These are phyloP conservation scores for Mycena kentingensis DNA, from an alignment of 768 basidiomycete genomes.

Conservation along the genomic window DNA sequence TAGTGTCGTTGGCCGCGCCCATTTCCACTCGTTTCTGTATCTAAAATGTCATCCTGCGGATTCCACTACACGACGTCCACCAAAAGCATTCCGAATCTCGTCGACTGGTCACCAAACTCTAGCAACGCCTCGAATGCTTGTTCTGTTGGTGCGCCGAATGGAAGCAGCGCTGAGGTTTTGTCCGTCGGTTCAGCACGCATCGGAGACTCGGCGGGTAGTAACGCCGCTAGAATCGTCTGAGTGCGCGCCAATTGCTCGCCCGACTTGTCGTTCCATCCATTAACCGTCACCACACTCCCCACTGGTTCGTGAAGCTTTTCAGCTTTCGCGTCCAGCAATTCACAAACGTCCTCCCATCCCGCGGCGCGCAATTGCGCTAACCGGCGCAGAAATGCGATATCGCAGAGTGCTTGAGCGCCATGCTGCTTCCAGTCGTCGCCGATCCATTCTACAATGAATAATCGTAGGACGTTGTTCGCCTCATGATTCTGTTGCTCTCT, in stretches of 20 bases:
- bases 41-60: slow-evolving; percentile 17
- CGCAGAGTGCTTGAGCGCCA: slow-evolving; percentile 38
- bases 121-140: slow-evolving; percentile 60
- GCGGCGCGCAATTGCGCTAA: slow-evolving; percentile 38
- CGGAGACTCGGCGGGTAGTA: slow-evolving; percentile 47
- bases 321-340: slow-evolving; percentile 32
- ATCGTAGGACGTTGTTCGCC: slow-evolving; percentile 40
- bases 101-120: slow-evolving; percentile 67
- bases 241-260: slow-evolving; percentile 54
- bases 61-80: slow-evolving; percentile 39
- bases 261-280: slow-evolving; percentile 31
- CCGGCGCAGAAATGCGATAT: slow-evolving; percentile 52
- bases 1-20: slow-evolving; percentile 35
- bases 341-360: slow-evolving; percentile 31
- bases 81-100: slow-evolving; percentile 75
- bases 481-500: slow-evolving; percentile 35
- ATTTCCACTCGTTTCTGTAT: slow-evolving; percentile 26
- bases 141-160: slow-evolving; percentile 56
- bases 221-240: slow-evolving; percentile 61
- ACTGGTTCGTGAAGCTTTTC: slow-evolving; percentile 31
- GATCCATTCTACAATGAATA: slow-evolving; percentile 40
- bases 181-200: slow-evolving; percentile 30
- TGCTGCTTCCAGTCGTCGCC: slow-evolving; percentile 32
- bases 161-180: slow-evolving; percentile 48
- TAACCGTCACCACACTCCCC: slow-evolving; percentile 11